Evolutionary conservation across 371 early-diverging fungal genomes (phyloP), one percentile per base, ranked within the genome.

Genomic region (Mucor velutinosus): DNA sequence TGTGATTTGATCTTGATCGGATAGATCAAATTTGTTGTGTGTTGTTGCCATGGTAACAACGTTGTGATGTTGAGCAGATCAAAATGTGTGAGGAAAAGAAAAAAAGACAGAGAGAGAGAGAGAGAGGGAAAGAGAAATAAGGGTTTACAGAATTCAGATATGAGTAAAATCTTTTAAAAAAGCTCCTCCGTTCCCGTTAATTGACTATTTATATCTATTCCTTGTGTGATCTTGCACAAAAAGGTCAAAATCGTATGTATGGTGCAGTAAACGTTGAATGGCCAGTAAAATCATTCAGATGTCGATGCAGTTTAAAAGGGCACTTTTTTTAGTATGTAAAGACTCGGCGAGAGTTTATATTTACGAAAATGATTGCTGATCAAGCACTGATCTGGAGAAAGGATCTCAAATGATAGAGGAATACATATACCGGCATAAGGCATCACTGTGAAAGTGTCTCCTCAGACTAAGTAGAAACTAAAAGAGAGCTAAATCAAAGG

Each of bases 1-100:
- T 35, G 63, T 66, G 14, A 41, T 23, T 39, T 67, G 39, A 30
- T 59, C 37, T 35, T 55, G 60, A 23, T 67, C 49, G 29, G 55
- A 63, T 21, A 72, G 19, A 23, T 72, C 72, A 47, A 64, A 70
- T 32, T 32, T 59, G 45, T 49, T 55, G 51, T 7, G 33, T 47
- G 25, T 49, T 43, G 41, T 29, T 51, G 39, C 15, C 30, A 57
- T 60, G 37, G 32, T 30, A 41, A 60, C 17, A 56, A 61, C 21
- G 6, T 1, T 53, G 15, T 4, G 14, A 10, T 53, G 23, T 15
- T 53, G 10, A 19, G 32, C 43, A 61, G 53, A 53, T 53, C 53
- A 29, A 47, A 65, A 21, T 35, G 23, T 10, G n/a, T 39, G n/a
- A 25, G 27, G 19, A 43, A 57, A 21, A 41, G 12, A 37, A 23